Evolutionary conservation across 106 monocot genomes (phyloP).

Genomic region (Posidonia australis): DNA sequence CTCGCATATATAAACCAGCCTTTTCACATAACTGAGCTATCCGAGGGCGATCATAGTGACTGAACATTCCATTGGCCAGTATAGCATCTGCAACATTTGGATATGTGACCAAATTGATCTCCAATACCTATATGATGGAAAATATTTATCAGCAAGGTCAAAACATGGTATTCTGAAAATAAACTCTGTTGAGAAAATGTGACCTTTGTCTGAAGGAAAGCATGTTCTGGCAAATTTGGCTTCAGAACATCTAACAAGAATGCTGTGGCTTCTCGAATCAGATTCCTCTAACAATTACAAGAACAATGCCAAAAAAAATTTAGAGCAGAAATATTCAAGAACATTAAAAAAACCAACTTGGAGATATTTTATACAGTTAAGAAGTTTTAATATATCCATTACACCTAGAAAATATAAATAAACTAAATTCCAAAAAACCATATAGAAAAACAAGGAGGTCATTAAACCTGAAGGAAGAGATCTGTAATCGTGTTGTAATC

Average conservation of each 20-base stretch:
- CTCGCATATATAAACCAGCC: conserved; percentile 85
- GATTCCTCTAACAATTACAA: conserved; percentile 47
- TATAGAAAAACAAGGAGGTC: background rate
- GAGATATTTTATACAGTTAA: too few species aligned
- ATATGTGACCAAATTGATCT: conserved; percentile 96
- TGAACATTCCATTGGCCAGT: conserved; percentile 98
- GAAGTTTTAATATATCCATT: too few species aligned
- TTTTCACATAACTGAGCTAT: conserved; percentile 97
- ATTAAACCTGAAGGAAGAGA: conserved; percentile 82
- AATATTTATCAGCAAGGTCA: background rate
- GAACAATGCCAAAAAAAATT: conserved; percentile 2
- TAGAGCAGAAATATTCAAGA: too few species aligned
- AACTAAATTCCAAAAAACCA: background rate
- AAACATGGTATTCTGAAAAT: background rate
- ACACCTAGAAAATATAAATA: background rate
- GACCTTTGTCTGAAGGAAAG: conserved; percentile 96
- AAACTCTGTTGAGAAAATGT: background rate
- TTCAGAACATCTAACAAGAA: conserved; percentile 96
- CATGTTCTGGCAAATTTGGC: conserved; percentile 95
- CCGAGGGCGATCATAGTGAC: conserved; percentile 95
- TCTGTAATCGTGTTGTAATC: conserved; percentile 98
- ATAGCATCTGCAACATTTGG: conserved; percentile 99
- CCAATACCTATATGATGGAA: conserved; percentile 51
- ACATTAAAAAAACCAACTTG: too few species aligned
- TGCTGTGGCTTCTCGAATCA: conserved; percentile 97